Evolutionary conservation across 2,329 filamentous ascomycete species (phyloP).

Genomic region (Phialocephala sp.): DNA sequence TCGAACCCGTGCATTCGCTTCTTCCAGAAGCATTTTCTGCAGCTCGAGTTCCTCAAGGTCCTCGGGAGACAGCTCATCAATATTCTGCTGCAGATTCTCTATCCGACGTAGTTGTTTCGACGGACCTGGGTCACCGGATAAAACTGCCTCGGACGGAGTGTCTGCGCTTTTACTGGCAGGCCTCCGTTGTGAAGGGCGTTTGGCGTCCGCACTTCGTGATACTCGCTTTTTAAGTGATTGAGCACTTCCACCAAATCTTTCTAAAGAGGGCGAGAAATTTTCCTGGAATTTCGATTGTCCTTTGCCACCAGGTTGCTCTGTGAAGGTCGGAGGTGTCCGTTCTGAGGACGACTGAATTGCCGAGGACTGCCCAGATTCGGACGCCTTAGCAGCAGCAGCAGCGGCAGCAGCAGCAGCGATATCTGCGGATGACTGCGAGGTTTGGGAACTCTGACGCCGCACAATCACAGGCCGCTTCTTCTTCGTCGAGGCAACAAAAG

Average conservation of each 20-base stretch:
- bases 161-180: constrained; percentile 8
- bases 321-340: constrained; percentile 16
- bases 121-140: constrained; percentile 26
- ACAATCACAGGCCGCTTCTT: constrained; percentile 54
- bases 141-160: not conserved
- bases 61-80: constrained; percentile 14
- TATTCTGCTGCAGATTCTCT: constrained; percentile 21
- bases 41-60: constrained; percentile 30
- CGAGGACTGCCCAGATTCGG: constrained; percentile 21
- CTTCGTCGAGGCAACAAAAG: constrained; percentile 51
- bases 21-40: constrained; percentile 27
- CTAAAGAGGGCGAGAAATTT: constrained; percentile 31
- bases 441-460: constrained; percentile 54
- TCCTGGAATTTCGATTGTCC: constrained; percentile 32
- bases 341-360: constrained; percentile 25
- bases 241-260: not conserved
- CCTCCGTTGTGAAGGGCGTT: constrained; percentile 21
- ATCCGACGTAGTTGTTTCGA: constrained; percentile 25
- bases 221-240: constrained; percentile 21
- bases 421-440: constrained; percentile 38
- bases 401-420: not conserved
- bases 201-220: constrained; percentile 14
- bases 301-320: constrained; percentile 20
- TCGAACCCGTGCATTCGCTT: constrained; percentile 26
- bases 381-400: constrained; percentile 13